Evolutionary conservation across 2,329 filamentous ascomycete genomes (phyloP).

Genomic region (Nectriaceae sp.): DNA sequence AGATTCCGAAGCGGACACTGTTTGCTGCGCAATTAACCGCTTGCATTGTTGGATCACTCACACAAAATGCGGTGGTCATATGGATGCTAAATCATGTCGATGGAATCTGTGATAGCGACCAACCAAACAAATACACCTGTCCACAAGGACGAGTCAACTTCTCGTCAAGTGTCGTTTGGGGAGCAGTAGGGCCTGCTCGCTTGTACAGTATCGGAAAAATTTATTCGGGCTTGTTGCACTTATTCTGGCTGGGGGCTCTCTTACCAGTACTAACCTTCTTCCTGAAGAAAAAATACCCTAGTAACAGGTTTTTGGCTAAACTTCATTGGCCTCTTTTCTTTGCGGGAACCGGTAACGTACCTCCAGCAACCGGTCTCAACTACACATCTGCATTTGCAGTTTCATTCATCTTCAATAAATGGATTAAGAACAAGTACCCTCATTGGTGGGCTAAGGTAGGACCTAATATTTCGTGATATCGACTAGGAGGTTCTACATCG

Average conservation of each 20-base stretch:
- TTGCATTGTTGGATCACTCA: slow-evolving; percentile 33
- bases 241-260: neutral
- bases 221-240: neutral
- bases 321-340: slow-evolving; percentile 15
- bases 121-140: slow-evolving; percentile 44
- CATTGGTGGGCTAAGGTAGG: slow-evolving; percentile 16
- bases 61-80: slow-evolving; percentile 39
- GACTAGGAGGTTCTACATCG: neutral
- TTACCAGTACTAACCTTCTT: slow-evolving; percentile 7
- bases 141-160: slow-evolving; percentile 48
- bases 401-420: slow-evolving; percentile 14
- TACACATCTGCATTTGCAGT: slow-evolving; percentile 11
- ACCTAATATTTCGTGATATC: neutral
- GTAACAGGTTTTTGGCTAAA: slow-evolving; percentile 5
- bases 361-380: slow-evolving; percentile 12
- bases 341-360: slow-evolving; percentile 12
- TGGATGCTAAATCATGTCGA: slow-evolving; percentile 13
- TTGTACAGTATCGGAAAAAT: slow-evolving; percentile 8
- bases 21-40: slow-evolving; percentile 48
- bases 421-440: slow-evolving; percentile 12
- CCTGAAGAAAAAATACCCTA: slow-evolving; percentile 3
- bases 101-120: slow-evolving; percentile 11
- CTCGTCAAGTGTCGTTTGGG: slow-evolving; percentile 51
- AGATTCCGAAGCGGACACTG: slow-evolving; percentile 46
- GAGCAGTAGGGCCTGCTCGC: slow-evolving; percentile 48